Percentiles rank a stretch among this genome's conserved stretches.
phyloP scores from a whole-genome alignment of 768 basidiomycete species.

The Mycena polygramma region DNA sequence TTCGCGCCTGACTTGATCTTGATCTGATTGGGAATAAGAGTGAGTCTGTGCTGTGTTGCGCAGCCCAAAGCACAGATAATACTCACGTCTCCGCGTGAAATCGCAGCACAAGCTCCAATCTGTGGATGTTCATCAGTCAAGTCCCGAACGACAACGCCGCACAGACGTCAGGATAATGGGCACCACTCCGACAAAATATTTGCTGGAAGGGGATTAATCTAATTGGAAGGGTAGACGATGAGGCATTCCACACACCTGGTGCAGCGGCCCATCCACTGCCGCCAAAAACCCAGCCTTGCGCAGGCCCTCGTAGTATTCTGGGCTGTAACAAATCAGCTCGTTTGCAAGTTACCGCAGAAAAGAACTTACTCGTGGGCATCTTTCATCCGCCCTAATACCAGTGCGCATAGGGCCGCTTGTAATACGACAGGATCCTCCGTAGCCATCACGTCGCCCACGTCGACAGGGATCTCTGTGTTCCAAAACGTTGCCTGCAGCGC shows the following conservation, averaged over 20 bases:
- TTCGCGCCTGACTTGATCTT: conserved; percentile 56
- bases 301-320: conserved; percentile 32
- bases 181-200: conserved; percentile 50
- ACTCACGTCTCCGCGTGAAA: conserved; percentile 32
- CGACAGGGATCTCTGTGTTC: conserved; percentile 27
- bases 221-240: background rate
- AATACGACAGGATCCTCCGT: conserved; percentile 33
- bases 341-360: background rate
- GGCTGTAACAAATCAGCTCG: conserved; percentile 7
- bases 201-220: conserved; percentile 10
- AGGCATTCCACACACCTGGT: conserved; percentile 10
- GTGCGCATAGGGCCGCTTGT: conserved; percentile 21
- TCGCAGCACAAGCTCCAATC: conserved; percentile 34
- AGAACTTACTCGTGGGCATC: conserved; percentile 17
- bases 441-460: conserved; percentile 32
- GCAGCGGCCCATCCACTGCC: conserved; percentile 21
- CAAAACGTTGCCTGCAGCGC: conserved; percentile 22
- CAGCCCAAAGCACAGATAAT: conserved; percentile 50
- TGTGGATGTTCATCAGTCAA: background rate
- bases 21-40: conserved; percentile 46
- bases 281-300: conserved; percentile 33
- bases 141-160: background rate
- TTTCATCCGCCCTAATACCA: conserved; percentile 12
- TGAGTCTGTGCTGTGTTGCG: too few species aligned
- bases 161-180: conserved; percentile 63